Base-by-base conservation (phyloP, 306 rosid species). In the Dryas octopetala region DNA sequence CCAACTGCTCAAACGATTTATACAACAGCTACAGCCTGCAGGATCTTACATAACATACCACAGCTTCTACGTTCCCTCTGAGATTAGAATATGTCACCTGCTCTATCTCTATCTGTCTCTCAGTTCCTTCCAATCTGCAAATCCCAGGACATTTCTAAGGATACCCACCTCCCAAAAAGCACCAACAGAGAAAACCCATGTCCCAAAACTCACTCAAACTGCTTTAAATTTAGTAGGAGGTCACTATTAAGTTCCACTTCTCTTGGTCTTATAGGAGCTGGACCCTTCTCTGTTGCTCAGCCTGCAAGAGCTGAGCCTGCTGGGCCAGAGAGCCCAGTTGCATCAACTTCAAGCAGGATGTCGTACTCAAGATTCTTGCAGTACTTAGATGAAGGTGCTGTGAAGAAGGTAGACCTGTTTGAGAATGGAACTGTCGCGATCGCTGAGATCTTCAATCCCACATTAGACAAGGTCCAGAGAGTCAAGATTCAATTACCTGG, bases 401-500 rank as follows among this genome's bases (percentile, higher is more conserved):
- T 92, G 6, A 83, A 60, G 82, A 92, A 88, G 53, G 98, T 88
- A 40, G 98, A 90, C 80, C 78, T 92, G 23, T 85, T 88, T 74
- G 90, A 90, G 80, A 87, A 90, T 62, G 96, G 90, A 15, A 87
- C 86, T 0, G 91, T 87, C 47, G 96, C 97, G 44, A 88, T 92
- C 38, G 92, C 89, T 4, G 91, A 90, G 85, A 81, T 88, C 68
- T 84, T 79, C 75, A 87, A 85, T 65, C 88, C 85, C 38, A 26
- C 83, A 11, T 74, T 90, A 68, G 89, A 88, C 5, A 90, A 80
- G 81, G 77, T 90, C 66, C 96, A 88, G 57, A 88, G 93, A 65
- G 96, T 90, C 49, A 88, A 74, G 58, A 53, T 92, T 73, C 97
- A 90, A 84, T 63, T 88, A 14, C 96, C 96, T 6, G 97, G 96